Evolutionary conservation across 306 rosid genomes (phyloP).

Genomic region (Prunus armeniaca): DNA sequence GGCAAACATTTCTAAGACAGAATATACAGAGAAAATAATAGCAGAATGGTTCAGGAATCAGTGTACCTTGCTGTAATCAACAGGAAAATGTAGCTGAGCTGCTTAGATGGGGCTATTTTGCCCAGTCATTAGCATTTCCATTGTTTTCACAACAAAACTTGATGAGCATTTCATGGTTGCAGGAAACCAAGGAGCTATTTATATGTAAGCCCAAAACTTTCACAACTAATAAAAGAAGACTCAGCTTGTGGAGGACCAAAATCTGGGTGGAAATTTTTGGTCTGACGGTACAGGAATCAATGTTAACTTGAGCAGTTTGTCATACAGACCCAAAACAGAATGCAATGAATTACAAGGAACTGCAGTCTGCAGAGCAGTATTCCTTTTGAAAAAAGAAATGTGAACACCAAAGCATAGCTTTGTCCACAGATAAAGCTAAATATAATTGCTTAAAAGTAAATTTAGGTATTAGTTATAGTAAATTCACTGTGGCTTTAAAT

Average conservation of each 20-base stretch:
- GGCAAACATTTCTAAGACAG: too few species aligned
- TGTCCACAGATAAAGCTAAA: constrained; percentile 16
- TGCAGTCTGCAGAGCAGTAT: neutral
- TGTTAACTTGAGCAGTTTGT: constrained; percentile 42
- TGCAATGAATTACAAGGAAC: neutral
- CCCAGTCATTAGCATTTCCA: neutral
- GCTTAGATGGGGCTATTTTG: neutral
- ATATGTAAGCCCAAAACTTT: neutral
- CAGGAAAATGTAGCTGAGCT: neutral
- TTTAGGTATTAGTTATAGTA: constrained; percentile 29
- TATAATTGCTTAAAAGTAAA: constrained; percentile 28
- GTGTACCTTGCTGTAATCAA: neutral
- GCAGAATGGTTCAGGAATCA: neutral
- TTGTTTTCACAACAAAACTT: neutral
- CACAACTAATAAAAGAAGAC: too few species aligned
- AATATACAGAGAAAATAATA: neutral
- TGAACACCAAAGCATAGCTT: neutral
- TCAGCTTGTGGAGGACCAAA: too few species aligned
- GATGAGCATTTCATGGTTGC: neutral
- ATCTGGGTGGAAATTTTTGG: neutral
- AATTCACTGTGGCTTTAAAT: neutral
- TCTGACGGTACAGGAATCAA: constrained; percentile 29
- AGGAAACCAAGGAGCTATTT: neutral
- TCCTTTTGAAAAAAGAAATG: neutral
- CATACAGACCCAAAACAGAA: neutral